Percentiles rank a stretch among this genome's conserved stretches.
Conservation (phyloP, 495 filamentous ascomycete species). For the Penicillium psychrofluorescens region DNA sequence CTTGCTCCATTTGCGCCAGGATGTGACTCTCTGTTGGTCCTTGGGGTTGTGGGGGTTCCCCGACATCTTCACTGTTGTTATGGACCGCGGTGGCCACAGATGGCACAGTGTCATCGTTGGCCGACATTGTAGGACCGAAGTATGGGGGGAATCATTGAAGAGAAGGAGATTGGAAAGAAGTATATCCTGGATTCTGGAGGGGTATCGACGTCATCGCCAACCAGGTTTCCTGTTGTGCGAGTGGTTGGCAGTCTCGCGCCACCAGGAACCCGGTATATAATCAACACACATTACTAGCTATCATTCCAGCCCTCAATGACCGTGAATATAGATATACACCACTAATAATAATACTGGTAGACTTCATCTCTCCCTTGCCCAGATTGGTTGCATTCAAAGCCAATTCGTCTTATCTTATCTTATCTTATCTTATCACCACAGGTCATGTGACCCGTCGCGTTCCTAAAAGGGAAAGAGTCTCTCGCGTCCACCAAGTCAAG, state of each 20-base stretch:
- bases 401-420: too few relatives aligned
- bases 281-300: too few relatives aligned
- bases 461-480: conserved; percentile 15
- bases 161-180: background rate
- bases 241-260: too few relatives aligned
- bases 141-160: background rate
- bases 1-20: conserved; percentile 35
- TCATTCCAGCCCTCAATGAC: too few relatives aligned
- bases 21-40: conserved; percentile 43
- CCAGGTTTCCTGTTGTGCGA: too few relatives aligned
- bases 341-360: too few relatives aligned
- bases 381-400: too few relatives aligned
- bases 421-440: conserved; percentile 1
- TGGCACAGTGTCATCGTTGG: background rate
- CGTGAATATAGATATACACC: too few relatives aligned
- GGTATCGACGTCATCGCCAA: too few relatives aligned
- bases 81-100: background rate
- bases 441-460: conserved; percentile 8
- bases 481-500: conserved; percentile 8
- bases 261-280: too few relatives aligned
- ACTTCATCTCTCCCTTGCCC: too few relatives aligned
- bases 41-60: conserved; percentile 1
- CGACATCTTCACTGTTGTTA: background rate
- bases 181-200: background rate
- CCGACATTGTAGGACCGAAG: background rate